A percentile compares a stretch with the other conserved stretches of the same genome.
phyloP scores from a whole-genome alignment of 2,329 filamentous ascomycete species.

The Pseudogymnoascus sp. region DNA sequence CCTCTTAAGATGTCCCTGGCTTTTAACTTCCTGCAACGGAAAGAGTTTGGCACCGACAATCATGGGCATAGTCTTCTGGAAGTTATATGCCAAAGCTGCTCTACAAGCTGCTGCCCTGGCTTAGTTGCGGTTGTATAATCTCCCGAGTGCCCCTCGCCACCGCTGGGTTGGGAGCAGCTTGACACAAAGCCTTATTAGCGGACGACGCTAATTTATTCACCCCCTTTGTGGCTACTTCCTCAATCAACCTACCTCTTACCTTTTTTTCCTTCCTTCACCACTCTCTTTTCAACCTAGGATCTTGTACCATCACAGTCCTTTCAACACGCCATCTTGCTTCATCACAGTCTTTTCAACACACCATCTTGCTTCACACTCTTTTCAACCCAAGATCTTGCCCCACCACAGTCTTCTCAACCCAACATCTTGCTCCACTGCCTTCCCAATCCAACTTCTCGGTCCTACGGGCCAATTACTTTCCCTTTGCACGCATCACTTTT shows the following conservation, averaged over 20 bases:
- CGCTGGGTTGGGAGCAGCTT: neutral
- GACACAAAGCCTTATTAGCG: neutral
- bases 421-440: neutral
- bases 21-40: neutral
- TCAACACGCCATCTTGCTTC: neutral
- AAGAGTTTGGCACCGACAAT: neutral
- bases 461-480: neutral
- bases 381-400: neutral
- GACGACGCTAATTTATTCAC: neutral
- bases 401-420: neutral
- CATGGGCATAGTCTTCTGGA: neutral
- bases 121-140: neutral
- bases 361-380: too few species aligned
- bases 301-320: neutral
- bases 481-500: neutral
- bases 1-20: too few species aligned
- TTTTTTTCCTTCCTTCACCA: neutral
- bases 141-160: neutral
- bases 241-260: neutral
- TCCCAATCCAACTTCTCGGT: neutral
- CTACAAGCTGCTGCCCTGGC: neutral
- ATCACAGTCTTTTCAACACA: neutral
- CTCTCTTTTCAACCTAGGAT: neutral
- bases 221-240: neutral
- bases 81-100: neutral